Base-by-base conservation (phyloP, 176 grass and related monocot species). In the Oryza meyeriana region DNA sequence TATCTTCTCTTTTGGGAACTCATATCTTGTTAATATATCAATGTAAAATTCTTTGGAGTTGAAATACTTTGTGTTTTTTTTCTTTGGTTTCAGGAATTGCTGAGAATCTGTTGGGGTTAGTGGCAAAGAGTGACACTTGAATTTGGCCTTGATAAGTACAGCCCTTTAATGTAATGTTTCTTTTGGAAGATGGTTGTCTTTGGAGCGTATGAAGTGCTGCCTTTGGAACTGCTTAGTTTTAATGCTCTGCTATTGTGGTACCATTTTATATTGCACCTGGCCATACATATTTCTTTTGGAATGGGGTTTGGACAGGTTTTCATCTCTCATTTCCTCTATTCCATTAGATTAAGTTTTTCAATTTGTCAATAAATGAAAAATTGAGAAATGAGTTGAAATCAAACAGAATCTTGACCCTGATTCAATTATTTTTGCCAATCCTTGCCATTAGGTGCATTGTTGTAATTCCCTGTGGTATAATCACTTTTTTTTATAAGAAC, bases 121-220 rank as follows among this genome's bases (percentile, higher is more conserved):
- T 87, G 89, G 75, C 89, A 84, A 80, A 83, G 64, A 33, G 72
- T 91, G 83, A 74, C 72, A 82, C 81, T 85, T 85, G 89, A 89
- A 36, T 81, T 85, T 10, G 75, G 66, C 52, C 79, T 74, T 52
- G 33, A 74, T 76, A 91, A 81, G 77, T 84, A 76, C 87, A 91
- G 77, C 76, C 67, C 74, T 94, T 75, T 71, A 40, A 74, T 79
- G 85, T 89, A 84, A 79, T 71, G 61, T 89, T 87, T 94, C 80
- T 76, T 82, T 89, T 91, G 58, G 72, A 72, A 87, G 55, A 87
- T 81, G 80, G 65, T 61, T 33, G 72, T 89, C 87, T 86, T 84
- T 80, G 80, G 85, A 91, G 80, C 76, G 38, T 88, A 74, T 28
- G 79, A 72, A 69, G 17, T 75, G 80, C 80, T 83, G 48, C 83